Evolutionary conservation across 805 yeast genomes (phyloP), one percentile per base, ranked within the genome.

Genomic region (Ogataea thermomethanolica): DNA sequence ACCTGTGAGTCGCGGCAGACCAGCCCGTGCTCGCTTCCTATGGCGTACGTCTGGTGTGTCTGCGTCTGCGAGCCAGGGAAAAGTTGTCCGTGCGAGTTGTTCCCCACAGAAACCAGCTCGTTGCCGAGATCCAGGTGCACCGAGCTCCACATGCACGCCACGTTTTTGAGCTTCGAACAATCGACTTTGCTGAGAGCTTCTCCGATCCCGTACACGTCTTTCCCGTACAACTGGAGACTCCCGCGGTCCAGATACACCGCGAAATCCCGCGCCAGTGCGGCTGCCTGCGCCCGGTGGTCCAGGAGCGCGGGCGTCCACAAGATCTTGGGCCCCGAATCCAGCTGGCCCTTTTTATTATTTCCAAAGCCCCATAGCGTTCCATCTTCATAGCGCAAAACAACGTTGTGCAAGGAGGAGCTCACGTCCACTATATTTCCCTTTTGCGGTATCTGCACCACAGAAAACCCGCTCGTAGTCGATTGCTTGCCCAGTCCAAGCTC

Each of bases 21-120:
- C 12, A 89, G 52, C 0, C 93, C 95, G 60, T 91, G 99, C 56
- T 91, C 98, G 59, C 95, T 86, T 0, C 99, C 99, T 5, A 77
- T 71, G 1, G 69, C 66, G 38, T 68, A 66, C 7, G 43, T 25
- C 17, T 43, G 35, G 24, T 56, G 44, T 25, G 35, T 20, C 3
- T 2, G 3, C 15, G 13, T 10, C 6, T 15, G 11, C 25, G 20
- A 4, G 12, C 21, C 32, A 6, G 65, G 60, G 8, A 67, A 69
- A 11, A 71, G 45, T 60, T 91, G 98, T 3, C 82, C 82, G 54
- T 85, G 93, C 11, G 81, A 73, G 55, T 84, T 78, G 61, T 86
- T 88, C 0, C 98, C 98, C 39, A 67, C 48, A 0, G 93, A 79
- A 5, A 45, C 15, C 1, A 79, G 49, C 13, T 12, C 32, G 8